These are phyloP conservation scores for Aspergillus sp. DNA, from an alignment of 2,329 filamentous ascomycete species.

Conservation along the genomic window DNA sequence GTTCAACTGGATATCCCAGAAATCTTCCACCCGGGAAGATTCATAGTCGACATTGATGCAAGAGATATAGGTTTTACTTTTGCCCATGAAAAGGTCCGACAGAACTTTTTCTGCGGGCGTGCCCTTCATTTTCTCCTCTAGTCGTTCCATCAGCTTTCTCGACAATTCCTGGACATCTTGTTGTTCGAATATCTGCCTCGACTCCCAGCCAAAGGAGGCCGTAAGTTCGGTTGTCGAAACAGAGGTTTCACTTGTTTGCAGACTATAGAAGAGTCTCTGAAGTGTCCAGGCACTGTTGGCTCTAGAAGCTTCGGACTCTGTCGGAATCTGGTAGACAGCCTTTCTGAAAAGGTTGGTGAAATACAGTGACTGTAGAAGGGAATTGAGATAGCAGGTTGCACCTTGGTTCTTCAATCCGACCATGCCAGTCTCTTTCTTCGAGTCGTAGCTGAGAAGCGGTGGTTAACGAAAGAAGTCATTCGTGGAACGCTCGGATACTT, in stretches of 20 bases:
- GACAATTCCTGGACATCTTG: conserved; percentile 97
- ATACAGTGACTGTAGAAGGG: conserved; percentile 72
- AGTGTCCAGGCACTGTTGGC: conserved; percentile 88
- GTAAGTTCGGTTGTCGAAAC: conserved; percentile 91
- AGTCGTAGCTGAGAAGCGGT: conserved; percentile 62
- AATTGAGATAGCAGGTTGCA: conserved; percentile 83
- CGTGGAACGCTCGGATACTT: conserved; percentile 5
- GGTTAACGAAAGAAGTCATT: not conserved
- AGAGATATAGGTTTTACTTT: conserved; percentile 97
- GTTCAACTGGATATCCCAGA: conserved; percentile 98
- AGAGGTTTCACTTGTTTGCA: conserved; percentile 76
- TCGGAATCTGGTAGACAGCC: conserved; percentile 96
- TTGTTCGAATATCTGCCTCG: conserved; percentile 94
- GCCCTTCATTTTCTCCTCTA: conserved; percentile 97
- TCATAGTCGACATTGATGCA: conserved; percentile 99
- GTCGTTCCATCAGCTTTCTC: conserved; percentile 90
- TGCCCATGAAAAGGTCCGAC: conserved; percentile 86
- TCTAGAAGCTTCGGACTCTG: conserved; percentile 69
- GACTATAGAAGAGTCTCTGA: conserved; percentile 86
- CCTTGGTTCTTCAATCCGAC: conserved; percentile 96
- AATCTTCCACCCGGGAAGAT: conserved; percentile 90
- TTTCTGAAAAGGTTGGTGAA: conserved; percentile 92
- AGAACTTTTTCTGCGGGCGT: conserved; percentile 84
- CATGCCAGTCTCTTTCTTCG: conserved; percentile 97
- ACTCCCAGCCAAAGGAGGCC: conserved; percentile 96